Percentiles rank a stretch among this genome's conserved stretches.
phyloP scores from a whole-genome alignment of 768 basidiomycete genomes.

The Clitopilus hobsonii region DNA sequence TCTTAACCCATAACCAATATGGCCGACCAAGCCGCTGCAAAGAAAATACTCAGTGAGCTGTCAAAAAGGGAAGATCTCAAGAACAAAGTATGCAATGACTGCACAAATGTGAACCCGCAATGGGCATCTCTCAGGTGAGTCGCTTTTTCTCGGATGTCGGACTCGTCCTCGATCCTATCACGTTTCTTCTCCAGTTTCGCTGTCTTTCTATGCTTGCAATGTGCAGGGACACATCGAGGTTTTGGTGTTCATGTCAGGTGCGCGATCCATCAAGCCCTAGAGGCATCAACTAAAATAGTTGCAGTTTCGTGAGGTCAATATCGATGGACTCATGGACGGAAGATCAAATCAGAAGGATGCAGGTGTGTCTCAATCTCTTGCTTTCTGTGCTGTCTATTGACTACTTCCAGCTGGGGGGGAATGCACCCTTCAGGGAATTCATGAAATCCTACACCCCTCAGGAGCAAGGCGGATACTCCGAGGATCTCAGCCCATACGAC shows the following conservation, averaged over 20 bases:
- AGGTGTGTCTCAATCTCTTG: conserved; percentile 42
- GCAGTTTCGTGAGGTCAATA: conserved; percentile 85
- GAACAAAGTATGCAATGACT: conserved; percentile 82
- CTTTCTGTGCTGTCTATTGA: conserved; percentile 3
- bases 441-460: conserved; percentile 62
- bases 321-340: conserved; percentile 97
- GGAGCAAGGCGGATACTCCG: conserved; percentile 66
- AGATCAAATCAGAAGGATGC: conserved; percentile 87
- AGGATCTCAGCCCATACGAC: conserved; percentile 58
- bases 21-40: conserved; percentile 62
- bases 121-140: conserved; percentile 83
- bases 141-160: neutral
- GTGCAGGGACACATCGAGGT: conserved; percentile 78
- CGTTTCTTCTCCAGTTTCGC: conserved; percentile 52
- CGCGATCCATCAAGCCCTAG: conserved; percentile 14
- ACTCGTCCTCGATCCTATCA: conserved; percentile 9
- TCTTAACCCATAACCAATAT: conserved; percentile 21
- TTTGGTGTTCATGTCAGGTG: conserved; percentile 93
- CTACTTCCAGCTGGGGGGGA: conserved; percentile 72
- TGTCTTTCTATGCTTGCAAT: conserved; percentile 89
- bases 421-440: conserved; percentile 77
- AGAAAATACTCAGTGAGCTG: conserved; percentile 71
- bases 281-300: conserved; percentile 15
- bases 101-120: conserved; percentile 86
- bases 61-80: conserved; percentile 64